Base-by-base conservation (phyloP, 2,329 filamentous ascomycete genomes). In the Calonectria naviculata region DNA sequence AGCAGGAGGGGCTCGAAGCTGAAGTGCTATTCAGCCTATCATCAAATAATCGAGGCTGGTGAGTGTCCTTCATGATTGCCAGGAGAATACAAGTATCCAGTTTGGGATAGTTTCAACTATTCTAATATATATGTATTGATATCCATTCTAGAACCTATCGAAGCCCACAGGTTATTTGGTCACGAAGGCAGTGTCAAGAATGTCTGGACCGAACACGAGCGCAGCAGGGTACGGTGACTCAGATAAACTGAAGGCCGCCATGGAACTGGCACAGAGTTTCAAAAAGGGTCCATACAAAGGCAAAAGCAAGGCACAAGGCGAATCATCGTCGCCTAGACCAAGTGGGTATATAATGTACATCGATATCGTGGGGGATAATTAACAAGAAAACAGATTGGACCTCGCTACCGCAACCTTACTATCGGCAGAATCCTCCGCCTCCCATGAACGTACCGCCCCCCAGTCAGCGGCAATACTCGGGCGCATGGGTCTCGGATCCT, bases 181-280 rank as follows among this genome's bases (percentile, higher is more conserved):
- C 21, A 29, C 12, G 2, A 21, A 31, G 15, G 17, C 31, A 9
- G 10, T 9, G 29, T 3, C n/a, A 17, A 24, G 2, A 29, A 10
- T 60, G 46, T 24, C 38, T 13, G 31, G 47, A 28, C 34, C 26
- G 41, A 26, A 31, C 71, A 69, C n/a, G 75, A 76, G 68, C 24
- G 54, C 67, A 26, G 17, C 69, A 3, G 74, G 71, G 1, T 82
- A 71, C 34, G 73, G 73, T 10, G 78, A 83, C 26, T 28, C 71
- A 0, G 71, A 74, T 10, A 81, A 75, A 42, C 61, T 83, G 3
- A 72, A 70, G 17, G 81, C 73, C 12, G 81, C 81, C 17, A 68
- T 68, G 19, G 79, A 74, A 6, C 76, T 83, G 15, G 76, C 75
- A 1, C 46, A 58, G 2, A 74, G 71, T 44, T 83, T 83, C 65